Evolutionary conservation across 1,284 basidiomycete genomes (phyloP), one percentile per base, ranked within the genome.

Genomic region (Leccinum subrobustum): DNA sequence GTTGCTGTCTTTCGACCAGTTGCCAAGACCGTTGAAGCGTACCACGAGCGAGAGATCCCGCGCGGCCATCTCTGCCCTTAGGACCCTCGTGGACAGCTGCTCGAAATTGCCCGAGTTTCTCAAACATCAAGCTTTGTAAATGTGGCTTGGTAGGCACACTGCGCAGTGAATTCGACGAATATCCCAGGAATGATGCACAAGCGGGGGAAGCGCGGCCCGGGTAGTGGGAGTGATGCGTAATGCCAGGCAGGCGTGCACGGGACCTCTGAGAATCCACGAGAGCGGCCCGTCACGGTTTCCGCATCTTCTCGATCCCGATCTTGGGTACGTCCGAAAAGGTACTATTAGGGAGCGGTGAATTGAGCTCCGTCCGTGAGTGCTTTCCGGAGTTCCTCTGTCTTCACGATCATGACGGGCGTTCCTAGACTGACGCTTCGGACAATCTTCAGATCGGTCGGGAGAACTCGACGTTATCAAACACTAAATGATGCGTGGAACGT

Each of bases 51-150:
- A 75, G 52, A 91, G 76, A 68, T 91, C 89, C 35, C 71, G 76
- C 1, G 85, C 88, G 8, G 88, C 89, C 80, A 91, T 85, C 67
- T 91, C 85, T n/a, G 87, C 85, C 71, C 85, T 85, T 73, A 88
- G 85, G 61, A 91, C 82, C 63, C 88, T 83, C 33, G 89, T 69
- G 11, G 86, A 83, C 39, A 91, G 70, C 3, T 78, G 27, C 27
- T 29, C 1, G 27, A 29, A 29, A 29, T 29, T 29, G 27, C 27
- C 27, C 3, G 27, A 29, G 70, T 60, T 86, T 77, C 60, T 85
- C 87, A 61, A 91, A 84, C 4, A 81, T 83, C 51, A 80, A 75
- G 59, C 78, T 81, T 68, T 91, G 85, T 3, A 84, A 77, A 35
- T 85, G 23, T 29, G 57, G 57, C 11, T 52, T 54, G 14, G 68